Evolutionary conservation across 169 alveolate species (phyloP).

Genomic region (Perkinsus olseni): DNA sequence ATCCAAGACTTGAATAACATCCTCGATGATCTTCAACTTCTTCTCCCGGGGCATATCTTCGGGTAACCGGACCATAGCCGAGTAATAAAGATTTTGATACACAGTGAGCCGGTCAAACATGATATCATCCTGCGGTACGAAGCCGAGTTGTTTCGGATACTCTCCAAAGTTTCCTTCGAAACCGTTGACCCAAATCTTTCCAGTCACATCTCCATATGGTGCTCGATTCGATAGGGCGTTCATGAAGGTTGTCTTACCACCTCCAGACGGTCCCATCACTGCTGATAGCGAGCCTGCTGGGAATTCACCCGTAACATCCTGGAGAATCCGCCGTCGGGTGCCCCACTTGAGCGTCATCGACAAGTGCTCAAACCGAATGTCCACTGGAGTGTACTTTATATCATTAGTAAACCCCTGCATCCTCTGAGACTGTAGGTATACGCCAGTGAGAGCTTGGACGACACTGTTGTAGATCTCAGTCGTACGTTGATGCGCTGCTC

Average conservation of each 20-base stretch:
- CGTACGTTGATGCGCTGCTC: too few species aligned
- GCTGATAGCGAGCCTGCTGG: conserved; percentile 16
- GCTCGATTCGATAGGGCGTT: conserved; percentile 59
- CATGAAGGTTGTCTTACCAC: conserved; percentile 77
- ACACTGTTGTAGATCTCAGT: too few species aligned
- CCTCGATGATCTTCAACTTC: conserved; percentile 1
- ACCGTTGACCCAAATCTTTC: conserved; percentile 15
- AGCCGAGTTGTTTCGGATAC: conserved; percentile 33
- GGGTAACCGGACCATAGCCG: conserved; percentile 51
- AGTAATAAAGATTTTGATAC: conserved; percentile 52
- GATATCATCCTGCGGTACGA: conserved; percentile 67
- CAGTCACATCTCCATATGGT: conserved; percentile 16
- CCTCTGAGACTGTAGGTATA: too few species aligned
- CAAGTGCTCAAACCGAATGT: too few species aligned
- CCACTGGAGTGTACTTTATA: too few species aligned
- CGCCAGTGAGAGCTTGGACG: too few species aligned
- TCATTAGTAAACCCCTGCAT: too few species aligned
- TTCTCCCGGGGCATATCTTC: not conserved
- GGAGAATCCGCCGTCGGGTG: too few species aligned
- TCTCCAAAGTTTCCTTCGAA: conserved; percentile 16
- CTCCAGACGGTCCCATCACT: conserved; percentile 54
- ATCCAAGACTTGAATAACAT: conserved; percentile 28
- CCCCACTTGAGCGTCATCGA: too few species aligned
- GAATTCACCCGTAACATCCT: not conserved
- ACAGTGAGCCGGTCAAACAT: conserved; percentile 55